These are phyloP conservation scores for Hygrophorus russula DNA, from an alignment of 768 basidiomycete species.

Conservation along the genomic window DNA sequence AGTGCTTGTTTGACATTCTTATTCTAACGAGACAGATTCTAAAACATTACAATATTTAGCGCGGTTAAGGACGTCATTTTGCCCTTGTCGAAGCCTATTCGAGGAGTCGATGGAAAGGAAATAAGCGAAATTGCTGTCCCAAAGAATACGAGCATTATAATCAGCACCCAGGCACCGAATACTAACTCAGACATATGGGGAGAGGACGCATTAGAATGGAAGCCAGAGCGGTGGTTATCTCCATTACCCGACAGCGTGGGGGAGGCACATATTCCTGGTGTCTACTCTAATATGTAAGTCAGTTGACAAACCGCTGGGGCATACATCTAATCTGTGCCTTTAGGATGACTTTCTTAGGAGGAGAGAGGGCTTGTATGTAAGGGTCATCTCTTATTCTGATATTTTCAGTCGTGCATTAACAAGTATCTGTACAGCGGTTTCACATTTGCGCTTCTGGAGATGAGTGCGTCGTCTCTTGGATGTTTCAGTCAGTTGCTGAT, in stretches of 20 bases:
- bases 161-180: slow-evolving; percentile 20
- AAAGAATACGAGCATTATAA: slow-evolving; percentile 2
- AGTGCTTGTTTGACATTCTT: too few species aligned
- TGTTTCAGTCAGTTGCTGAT: too few species aligned
- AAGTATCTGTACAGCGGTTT: too few species aligned
- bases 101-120: slow-evolving; percentile 17
- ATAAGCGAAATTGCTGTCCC: slow-evolving; percentile 16
- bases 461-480: too few species aligned
- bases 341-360: too few species aligned
- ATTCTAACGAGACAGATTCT: too few species aligned
- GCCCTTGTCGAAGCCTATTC: slow-evolving; percentile 20
- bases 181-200: slow-evolving; percentile 28
- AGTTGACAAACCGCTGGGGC: too few species aligned
- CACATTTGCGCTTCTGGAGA: too few species aligned
- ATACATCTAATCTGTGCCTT: too few species aligned
- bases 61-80: slow-evolving; percentile 16
- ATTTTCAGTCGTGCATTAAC: background rate
- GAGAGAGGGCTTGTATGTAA: too few species aligned
- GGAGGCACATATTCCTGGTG: slow-evolving; percentile 19
- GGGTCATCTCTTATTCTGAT: too few species aligned
- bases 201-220: slow-evolving; percentile 27
- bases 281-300: slow-evolving; percentile 19
- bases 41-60: too few species aligned
- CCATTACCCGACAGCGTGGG: slow-evolving; percentile 12
- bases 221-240: slow-evolving; percentile 30